Conservation (phyloP, 306 rosid genomes). For the Vachellia pachyceras region DNA sequence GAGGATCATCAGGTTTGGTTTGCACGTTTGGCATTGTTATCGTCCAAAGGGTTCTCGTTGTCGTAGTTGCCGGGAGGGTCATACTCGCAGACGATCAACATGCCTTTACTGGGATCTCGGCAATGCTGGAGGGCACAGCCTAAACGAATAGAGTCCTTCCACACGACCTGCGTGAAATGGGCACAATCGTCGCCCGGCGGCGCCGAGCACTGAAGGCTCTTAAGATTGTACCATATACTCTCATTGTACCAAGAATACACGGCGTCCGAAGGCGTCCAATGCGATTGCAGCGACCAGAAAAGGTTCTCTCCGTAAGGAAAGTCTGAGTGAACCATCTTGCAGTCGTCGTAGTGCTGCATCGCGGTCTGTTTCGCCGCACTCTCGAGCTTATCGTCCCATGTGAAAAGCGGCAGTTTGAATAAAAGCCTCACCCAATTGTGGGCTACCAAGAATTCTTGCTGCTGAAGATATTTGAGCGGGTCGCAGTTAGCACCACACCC, state of each 20-base stretch:
- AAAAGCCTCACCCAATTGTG: constrained; percentile 56
- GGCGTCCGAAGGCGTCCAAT: constrained; percentile 56
- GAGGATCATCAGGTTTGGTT: neutral
- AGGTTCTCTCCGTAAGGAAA: constrained; percentile 62
- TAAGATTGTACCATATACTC: constrained; percentile 21
- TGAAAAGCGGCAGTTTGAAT: constrained; percentile 13
- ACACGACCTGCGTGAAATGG: constrained; percentile 77
- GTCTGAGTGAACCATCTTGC: constrained; percentile 51
- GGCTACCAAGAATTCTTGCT: constrained; percentile 52
- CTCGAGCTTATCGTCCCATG: constrained; percentile 58
- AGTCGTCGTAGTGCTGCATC: constrained; percentile 34
- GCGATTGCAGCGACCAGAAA: constrained; percentile 52
- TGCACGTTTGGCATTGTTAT: neutral
- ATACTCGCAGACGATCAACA: constrained; percentile 58
- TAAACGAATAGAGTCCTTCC: constrained; percentile 50
- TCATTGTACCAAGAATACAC: constrained; percentile 57
- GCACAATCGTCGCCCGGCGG: constrained; percentile 39
- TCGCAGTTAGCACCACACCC: neutral
- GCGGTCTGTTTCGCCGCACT: constrained; percentile 47
- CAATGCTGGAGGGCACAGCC: constrained; percentile 63
- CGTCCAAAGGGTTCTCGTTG: constrained; percentile 52
- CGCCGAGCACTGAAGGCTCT: constrained; percentile 24
- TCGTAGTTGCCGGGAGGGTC: constrained; percentile 64
- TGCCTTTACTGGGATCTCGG: neutral
- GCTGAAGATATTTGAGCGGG: neutral